A percentile compares a stretch with the other conserved stretches of the same genome.
These are phyloP conservation scores for Pichia deserticola DNA, from an alignment of 805 yeast species.

Conservation along the genomic window DNA sequence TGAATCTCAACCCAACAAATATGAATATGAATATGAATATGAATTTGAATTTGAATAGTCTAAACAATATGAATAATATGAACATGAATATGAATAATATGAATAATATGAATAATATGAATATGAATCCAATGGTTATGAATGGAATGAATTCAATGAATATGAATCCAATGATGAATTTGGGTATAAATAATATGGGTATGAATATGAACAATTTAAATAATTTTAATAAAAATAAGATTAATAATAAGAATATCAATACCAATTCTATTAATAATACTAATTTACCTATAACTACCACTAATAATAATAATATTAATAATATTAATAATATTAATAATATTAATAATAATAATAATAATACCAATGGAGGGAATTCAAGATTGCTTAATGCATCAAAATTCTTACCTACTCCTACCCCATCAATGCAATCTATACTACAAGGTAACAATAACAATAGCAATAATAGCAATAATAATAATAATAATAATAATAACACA, in stretches of 20 bases:
- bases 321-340: neutral
- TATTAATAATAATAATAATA: neutral
- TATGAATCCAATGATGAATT: neutral
- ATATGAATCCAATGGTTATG: neutral
- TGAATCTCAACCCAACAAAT: too few species aligned
- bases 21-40: neutral
- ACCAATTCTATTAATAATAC: neutral
- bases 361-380: neutral
- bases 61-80: too few species aligned
- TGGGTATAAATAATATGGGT: neutral
- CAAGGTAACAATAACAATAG: neutral
- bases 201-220: neutral
- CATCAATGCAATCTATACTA: slow-evolving; percentile 3
- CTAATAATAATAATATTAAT: too few species aligned
- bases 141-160: neutral
- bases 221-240: neutral
- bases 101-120: too few species aligned
- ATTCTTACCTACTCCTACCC: neutral
- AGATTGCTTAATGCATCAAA: neutral
- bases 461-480: neutral
- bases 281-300: too few species aligned
- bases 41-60: neutral
- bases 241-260: slow-evolving; percentile 1
- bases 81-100: too few species aligned
- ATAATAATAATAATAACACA: neutral